Base-by-base conservation (phyloP, 2,329 filamentous ascomycete species). In the Zymoseptoria crescenta region DNA sequence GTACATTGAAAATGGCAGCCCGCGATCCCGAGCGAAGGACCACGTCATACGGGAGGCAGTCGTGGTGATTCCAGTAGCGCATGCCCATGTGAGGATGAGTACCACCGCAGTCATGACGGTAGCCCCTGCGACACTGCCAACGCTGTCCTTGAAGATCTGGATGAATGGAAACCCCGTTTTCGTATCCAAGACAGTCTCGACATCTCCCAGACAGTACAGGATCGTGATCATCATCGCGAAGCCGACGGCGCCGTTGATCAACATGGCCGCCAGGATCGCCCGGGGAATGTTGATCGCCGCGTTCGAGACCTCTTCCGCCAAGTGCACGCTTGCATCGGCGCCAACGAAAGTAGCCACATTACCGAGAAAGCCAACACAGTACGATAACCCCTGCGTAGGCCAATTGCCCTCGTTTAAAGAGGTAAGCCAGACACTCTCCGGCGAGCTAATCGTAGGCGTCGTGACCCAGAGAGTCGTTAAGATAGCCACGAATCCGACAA, bases 401-500 rank as follows among this genome's bases (percentile, higher is more conserved):
- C 71, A 73, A 6, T 67, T 68, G 30, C 70, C 71, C 52, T 65
- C 61, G 49, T 73, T 72, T 30, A 67, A 56, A 8, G 65, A 64
- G 9, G 70, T 70, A 8, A 63, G 58, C 67, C 70, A 73, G 27
- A 74, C 72, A 8, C 63, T 65, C 3, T 66, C 61, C 16, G 63
- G 60, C 2, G 68, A 64, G 4, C 64, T 65, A 29, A 68, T 49
- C 10, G 54, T 49, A 8, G 69, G 67, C 8, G 71, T 57, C 68
- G 71, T 67, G 45, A 68, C 68, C 59, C 64, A 62, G 8, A 82
- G 65, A 0, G 79, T 77, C 20, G 79, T 76, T 8, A 83, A 62
- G 53, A 82, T 79, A 0, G 77, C 80, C 54, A 83, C 77, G 69
- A 83, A 83, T 7, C 80, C 81, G 8, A 79, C 69, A 9, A 83